Percentiles rank a stretch among this genome's conserved stretches.
Conservation (phyloP, 2,329 filamentous ascomycete species). For the Sporothrix mexicana region DNA sequence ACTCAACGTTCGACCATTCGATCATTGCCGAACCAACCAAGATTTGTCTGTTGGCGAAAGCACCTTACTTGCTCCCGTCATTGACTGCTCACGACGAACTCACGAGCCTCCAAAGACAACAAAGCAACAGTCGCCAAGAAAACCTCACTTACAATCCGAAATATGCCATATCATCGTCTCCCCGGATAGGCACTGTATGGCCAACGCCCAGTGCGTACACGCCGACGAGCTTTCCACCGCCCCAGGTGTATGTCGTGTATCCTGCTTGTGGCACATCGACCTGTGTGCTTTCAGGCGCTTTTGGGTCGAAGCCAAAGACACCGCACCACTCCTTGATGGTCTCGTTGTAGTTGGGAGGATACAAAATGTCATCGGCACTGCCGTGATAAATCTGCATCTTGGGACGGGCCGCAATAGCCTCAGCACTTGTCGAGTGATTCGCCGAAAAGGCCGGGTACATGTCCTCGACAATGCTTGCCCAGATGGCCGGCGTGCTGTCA, state of each 20-base stretch:
- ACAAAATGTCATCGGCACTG: constrained; percentile 56
- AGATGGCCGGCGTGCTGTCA: constrained; percentile 51
- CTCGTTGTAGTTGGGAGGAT: constrained; percentile 61
- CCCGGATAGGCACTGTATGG: constrained; percentile 33
- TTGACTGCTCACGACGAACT: background rate
- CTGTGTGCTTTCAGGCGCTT: constrained; percentile 33
- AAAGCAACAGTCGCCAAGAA: background rate
- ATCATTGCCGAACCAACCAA: constrained; percentile 24
- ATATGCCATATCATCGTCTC: constrained; percentile 34
- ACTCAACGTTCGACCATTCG: background rate
- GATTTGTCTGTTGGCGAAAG: constrained; percentile 6
- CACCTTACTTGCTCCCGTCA: constrained; percentile 1
- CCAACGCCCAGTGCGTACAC: constrained; percentile 36
- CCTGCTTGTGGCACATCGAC: constrained; percentile 40
- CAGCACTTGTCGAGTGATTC: background rate
- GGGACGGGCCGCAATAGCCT: constrained; percentile 52
- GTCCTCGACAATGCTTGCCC: constrained; percentile 54
- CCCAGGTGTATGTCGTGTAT: constrained; percentile 40
- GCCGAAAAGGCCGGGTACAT: constrained; percentile 56
- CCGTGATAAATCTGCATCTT: constrained; percentile 66
- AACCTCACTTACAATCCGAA: constrained; percentile 29
- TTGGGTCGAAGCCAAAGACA: constrained; percentile 51
- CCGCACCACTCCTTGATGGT: constrained; percentile 62
- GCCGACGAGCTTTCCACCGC: constrained; percentile 38
- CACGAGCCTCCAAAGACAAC: background rate